Evolutionary conservation across 1,284 basidiomycete genomes (phyloP), one percentile per base, ranked within the genome.

Genomic region (Boletus chippewaensis): DNA sequence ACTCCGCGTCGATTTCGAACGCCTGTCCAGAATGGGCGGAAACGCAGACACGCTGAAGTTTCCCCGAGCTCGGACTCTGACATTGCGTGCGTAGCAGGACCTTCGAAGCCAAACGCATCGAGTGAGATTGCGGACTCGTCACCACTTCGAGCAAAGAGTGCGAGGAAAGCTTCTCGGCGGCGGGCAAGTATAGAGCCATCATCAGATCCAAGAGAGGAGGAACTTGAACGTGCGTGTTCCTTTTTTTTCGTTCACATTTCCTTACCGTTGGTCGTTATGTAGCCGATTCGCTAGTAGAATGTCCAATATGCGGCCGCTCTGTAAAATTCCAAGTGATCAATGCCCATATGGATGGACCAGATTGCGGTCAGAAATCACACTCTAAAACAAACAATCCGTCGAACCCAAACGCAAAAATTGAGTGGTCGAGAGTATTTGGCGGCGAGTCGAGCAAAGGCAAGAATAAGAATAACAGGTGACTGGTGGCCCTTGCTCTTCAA

Each of bases 381-480:
- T 50, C 66, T 3, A 56, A 54, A 28, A 51, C 52, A 3, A 49
- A 56, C 35, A 57, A 55, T 50, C 31, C 48, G 49, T 51, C 58
- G 48, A 45, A 60, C 49, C 42, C 68, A 50, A 55, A 68, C 38
- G 65, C 67, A 16, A 68, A 64, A 55, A 51, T 53, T 26, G 51
- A 65, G 48, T 83, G 83, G 83, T 71, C 70, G n/a, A 76, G 74
- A 53, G 54, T 85, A 11, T 73, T 85, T 62, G 59, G 63, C 2
- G 51, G 45, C 32, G 50, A 51, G 43, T 66, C 68, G 48, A 57
- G 59, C 39, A 75, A 74, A 59, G 69, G 71, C 41, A 74, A 75
- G 58, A 68, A 66, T 26, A 84, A 79, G 58, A 70, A 74, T 41
- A 74, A 56, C 46, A 71, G 66, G 60, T 57, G 28, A 58, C 42